A percentile compares a stretch with the other conserved stretches of the same genome.
Evolutionary conservation across 768 basidiomycete genomes (phyloP).

Genomic region (Vararia minispora): DNA sequence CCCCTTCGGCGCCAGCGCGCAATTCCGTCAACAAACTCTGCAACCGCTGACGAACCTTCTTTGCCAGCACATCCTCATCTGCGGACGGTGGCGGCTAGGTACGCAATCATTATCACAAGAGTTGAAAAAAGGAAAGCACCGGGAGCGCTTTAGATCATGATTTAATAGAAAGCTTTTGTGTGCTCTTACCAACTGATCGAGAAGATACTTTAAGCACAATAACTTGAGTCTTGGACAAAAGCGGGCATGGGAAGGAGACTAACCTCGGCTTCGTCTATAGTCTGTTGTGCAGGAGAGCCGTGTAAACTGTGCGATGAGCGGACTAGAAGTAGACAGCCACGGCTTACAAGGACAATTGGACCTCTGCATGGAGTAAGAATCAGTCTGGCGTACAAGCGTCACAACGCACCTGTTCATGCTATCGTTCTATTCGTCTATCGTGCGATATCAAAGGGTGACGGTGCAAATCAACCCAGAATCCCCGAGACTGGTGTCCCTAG

Average conservation of each 20-base stretch:
- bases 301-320: too few species aligned
- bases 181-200: constrained; percentile 18
- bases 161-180: too few species aligned
- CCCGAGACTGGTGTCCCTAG: too few species aligned
- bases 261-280: constrained; percentile 18
- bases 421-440: not conserved
- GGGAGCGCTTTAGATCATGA: too few species aligned
- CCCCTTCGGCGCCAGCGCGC: constrained; percentile 15
- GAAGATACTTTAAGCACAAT: constrained; percentile 11
- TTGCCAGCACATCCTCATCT: constrained; percentile 15
- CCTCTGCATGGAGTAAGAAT: constrained; percentile 8
- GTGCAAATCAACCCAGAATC: not conserved
- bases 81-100: constrained; percentile 14
- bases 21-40: constrained; percentile 12
- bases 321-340: not conserved
- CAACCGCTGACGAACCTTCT: constrained; percentile 13
- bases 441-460: not conserved
- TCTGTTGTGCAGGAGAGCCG: constrained; percentile 8
- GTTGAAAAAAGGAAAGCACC: not conserved
- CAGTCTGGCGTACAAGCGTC: not conserved
- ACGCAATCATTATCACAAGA: not conserved
- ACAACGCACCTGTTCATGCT: not conserved
- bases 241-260: not conserved
- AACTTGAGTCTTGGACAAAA: not conserved
- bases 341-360: constrained; percentile 12